Conservation (phyloP, 768 basidiomycete genomes). For the Kwoniella shandongensis region DNA sequence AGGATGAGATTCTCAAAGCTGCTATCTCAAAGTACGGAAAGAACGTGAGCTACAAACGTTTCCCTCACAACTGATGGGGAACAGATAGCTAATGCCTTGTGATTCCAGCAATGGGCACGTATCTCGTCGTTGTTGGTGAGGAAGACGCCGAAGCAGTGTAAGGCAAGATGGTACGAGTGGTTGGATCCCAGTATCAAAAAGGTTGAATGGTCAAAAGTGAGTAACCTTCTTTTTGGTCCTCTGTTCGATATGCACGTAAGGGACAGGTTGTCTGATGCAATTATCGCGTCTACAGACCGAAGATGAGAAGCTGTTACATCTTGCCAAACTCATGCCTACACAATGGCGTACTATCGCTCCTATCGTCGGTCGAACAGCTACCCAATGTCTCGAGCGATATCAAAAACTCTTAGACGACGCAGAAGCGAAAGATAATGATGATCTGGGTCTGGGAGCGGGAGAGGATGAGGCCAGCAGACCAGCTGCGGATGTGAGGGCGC, state of each 20-base stretch:
- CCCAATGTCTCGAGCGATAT: conserved; percentile 95
- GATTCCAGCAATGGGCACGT: conserved; percentile 69
- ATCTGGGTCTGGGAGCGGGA: conserved; percentile 84
- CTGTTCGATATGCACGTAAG: neutral
- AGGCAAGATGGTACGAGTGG: conserved; percentile 94
- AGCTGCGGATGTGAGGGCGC: conserved; percentile 80
- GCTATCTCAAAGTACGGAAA: conserved; percentile 67
- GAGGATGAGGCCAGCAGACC: conserved; percentile 72
- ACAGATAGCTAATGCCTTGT: neutral
- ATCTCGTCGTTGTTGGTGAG: conserved; percentile 96
- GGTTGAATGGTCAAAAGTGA: conserved; percentile 97
- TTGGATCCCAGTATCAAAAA: conserved; percentile 99
- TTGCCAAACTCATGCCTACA: conserved; percentile 98
- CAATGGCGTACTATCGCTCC: conserved; percentile 99
- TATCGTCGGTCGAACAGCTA: conserved; percentile 95
- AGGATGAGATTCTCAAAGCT: conserved; percentile 96
- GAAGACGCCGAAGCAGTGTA: conserved; percentile 99
- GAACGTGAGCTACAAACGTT: conserved; percentile 43
- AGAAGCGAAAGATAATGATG: conserved; percentile 93
- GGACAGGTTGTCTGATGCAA: neutral
- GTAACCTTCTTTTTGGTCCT: conserved; percentile 28
- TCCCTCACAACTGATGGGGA: neutral
- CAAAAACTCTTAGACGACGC: conserved; percentile 97
- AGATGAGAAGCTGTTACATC: conserved; percentile 95
- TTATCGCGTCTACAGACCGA: conserved; percentile 65